These are phyloP conservation scores for Lactarius pseudohatsudake DNA, from an alignment of 768 basidiomycete genomes.

Conservation along the genomic window DNA sequence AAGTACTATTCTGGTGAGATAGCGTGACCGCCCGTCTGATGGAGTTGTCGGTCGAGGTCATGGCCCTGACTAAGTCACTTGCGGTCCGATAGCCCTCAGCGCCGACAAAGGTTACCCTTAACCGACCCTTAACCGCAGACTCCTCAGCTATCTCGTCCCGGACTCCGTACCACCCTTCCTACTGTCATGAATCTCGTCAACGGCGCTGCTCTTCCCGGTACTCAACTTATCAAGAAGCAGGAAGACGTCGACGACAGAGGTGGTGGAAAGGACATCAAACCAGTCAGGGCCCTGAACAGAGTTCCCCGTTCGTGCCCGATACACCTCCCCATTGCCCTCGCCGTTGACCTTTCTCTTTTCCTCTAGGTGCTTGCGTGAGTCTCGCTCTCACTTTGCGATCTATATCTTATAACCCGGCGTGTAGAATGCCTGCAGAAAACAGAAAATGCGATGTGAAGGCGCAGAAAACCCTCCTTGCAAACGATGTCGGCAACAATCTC, in stretches of 20 bases:
- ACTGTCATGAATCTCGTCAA: slow-evolving; percentile 28
- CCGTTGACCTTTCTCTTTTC: slow-evolving; percentile 22
- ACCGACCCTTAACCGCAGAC: slow-evolving; percentile 16
- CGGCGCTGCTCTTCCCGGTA: slow-evolving; percentile 19
- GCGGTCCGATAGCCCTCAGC: neutral
- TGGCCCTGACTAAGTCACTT: neutral
- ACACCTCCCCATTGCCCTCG: slow-evolving; percentile 25
- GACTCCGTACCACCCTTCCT: slow-evolving; percentile 13
- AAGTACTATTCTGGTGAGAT: neutral
- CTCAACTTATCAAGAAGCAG: slow-evolving; percentile 52
- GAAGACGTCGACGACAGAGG: slow-evolving; percentile 51
- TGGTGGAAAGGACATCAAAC: slow-evolving; percentile 61
- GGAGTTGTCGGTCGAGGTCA: neutral
- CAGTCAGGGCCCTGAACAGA: slow-evolving; percentile 75
- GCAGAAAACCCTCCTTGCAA: slow-evolving; percentile 97
- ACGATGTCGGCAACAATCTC: slow-evolving; percentile 83
- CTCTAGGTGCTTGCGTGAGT: slow-evolving; percentile 76
- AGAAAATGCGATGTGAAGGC: slow-evolving; percentile 97
- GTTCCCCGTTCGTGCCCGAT: slow-evolving; percentile 69
- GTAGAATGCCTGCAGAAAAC: slow-evolving; percentile 92
- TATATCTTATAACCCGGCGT: slow-evolving; percentile 21
- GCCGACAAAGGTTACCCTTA: slow-evolving; percentile 12
- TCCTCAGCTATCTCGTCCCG: slow-evolving; percentile 10
- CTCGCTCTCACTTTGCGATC: slow-evolving; percentile 15
- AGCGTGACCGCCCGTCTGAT: neutral